Evolutionary conservation across 2,329 filamentous ascomycete genomes (phyloP), one percentile per base, ranked within the genome.

Genomic region (Chaetomium olivaceum): DNA sequence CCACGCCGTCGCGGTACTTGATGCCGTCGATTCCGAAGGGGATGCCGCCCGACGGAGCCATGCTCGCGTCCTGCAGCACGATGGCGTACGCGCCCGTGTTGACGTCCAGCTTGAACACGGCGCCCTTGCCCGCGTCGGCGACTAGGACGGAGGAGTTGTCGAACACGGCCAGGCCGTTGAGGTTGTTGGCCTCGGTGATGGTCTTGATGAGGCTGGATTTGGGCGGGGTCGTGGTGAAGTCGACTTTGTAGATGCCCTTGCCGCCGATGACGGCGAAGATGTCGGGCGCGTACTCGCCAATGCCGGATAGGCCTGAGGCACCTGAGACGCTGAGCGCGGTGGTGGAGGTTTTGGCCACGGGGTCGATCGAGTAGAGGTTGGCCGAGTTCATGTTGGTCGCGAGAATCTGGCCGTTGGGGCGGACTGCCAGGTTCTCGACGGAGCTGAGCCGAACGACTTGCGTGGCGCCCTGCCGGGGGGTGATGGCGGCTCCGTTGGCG

Each of bases 361-460:
- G 69, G 70, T 76, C 72, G 51, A 77, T 62, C 36, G 67, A 56
- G 65, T 73, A 75, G 56, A 77, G 69, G 54, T 72, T 73, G 19
- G 74, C 71, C n/a, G 69, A 70, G 70, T 76, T 75, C 73, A 76
- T 75, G 70, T 74, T 75, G 59, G 74, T 76, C 16, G 73, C 74
- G 14, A 77, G 71, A 48, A 77, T 70, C 51, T 71, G 68, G 31
- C 75, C 75, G 59, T 75, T 73, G 59, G 72, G 60, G 27, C 74
- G 74, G 12, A 74, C 71, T 6, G 75, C 75, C 12, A 76, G 46
- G 63, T 75, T 75, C 64, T 76, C 74, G 62, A 76, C 65, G 7
- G 72, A 75, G 50, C 64, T 67, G 51, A 75, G 69, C 7, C 64
- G 67, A 52, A 74, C 72, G 16, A 75, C 68, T 58, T 76, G 72